Evolutionary conservation across 1,139 yeast genomes (phyloP), one percentile per base, ranked within the genome.

Genomic region (Kodamaea fungicola): DNA sequence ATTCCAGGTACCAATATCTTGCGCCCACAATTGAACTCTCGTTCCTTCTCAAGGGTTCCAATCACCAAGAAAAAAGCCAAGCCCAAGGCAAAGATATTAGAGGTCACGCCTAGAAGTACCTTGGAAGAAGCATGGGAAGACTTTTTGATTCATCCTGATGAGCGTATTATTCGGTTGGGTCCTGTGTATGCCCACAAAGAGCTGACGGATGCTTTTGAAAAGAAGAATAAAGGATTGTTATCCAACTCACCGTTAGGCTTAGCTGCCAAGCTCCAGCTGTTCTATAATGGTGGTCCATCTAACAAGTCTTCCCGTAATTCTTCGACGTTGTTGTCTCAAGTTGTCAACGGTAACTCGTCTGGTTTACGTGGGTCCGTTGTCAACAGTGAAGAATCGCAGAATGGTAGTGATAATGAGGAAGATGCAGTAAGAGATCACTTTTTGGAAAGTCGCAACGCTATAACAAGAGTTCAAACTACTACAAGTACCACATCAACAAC

Each of bases 91-190:
- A 57, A 55, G 31, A 50, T 62, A 0, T 39, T 68, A 52, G 76
- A 74, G n/a, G 68, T 76, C 2, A 69, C 80, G 1, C 80, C 86
- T 2, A 59, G 77, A 54, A 68, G 80, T 0, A 65, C 77, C 12
- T 54, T 81, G 2, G 96, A 88, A 50, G 62, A 76, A 19, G 83
- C 85, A 23, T 88, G 92, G 88, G 70, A 76, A 8, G 62, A 67
- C 31, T 76, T 73, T 46, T 64, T 89, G 42, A 64, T 62, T 9
- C 78, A 77, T 49, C 65, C 75, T 2, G 82, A 83, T 36, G 97
- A 90, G 58, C 70, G 95, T 39, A 73, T 89, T 1, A 48, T 88
- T 35, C 78, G 78, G 44, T 72, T 77, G 12, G 96, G 94, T 0
- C 69, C 71, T 10, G 75, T 68, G 0, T 59, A 64, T 35, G 69